Percentiles rank a stretch among this genome's conserved stretches.
Conservation (phyloP, 495 filamentous ascomycete genomes). For the Diplogelasinospora grovesii region DNA sequence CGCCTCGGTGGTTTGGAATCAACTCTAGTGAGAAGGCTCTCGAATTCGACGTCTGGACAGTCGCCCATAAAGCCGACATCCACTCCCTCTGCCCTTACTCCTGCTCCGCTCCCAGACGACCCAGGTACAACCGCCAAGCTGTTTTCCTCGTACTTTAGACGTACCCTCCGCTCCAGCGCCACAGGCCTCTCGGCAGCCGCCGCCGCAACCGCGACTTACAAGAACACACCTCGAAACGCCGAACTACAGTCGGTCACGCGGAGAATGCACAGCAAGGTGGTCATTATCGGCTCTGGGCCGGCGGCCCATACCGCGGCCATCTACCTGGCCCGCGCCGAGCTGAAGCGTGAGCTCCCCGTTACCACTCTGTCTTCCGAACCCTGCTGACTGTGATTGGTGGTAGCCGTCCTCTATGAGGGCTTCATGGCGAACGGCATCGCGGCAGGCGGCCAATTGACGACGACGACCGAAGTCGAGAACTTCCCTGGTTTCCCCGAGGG, state of each 20-base stretch:
- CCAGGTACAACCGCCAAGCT: conserved; percentile 53
- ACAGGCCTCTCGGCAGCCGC: conserved; percentile 53
- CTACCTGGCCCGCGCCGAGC: conserved; percentile 89
- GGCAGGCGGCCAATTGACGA: conserved; percentile 92
- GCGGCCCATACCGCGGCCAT: conserved; percentile 95
- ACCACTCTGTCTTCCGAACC: neutral
- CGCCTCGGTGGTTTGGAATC: conserved; percentile 3
- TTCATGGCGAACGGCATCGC: conserved; percentile 97
- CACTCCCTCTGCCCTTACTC: neutral
- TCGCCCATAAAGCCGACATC: too few species aligned
- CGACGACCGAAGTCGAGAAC: conserved; percentile 97
- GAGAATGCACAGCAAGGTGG: conserved; percentile 76
- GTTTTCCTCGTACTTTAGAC: conserved; percentile 73
- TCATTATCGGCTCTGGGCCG: conserved; percentile 89
- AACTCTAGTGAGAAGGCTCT: conserved; percentile 1
- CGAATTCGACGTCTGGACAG: conserved; percentile 1
- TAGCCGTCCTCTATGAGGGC: conserved; percentile 90
- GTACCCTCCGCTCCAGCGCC: conserved; percentile 51
- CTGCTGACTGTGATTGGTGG: conserved; percentile 5
- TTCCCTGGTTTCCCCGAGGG: conserved; percentile 89
- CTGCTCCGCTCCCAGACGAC: conserved; percentile 2
- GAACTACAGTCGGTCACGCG: conserved; percentile 40
- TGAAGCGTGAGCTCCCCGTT: conserved; percentile 49
- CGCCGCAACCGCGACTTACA: conserved; percentile 55
- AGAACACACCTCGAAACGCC: conserved; percentile 51